These are phyloP conservation scores for Juglanconis sp. DNA, from an alignment of 2,329 filamentous ascomycete species.

Conservation along the genomic window DNA sequence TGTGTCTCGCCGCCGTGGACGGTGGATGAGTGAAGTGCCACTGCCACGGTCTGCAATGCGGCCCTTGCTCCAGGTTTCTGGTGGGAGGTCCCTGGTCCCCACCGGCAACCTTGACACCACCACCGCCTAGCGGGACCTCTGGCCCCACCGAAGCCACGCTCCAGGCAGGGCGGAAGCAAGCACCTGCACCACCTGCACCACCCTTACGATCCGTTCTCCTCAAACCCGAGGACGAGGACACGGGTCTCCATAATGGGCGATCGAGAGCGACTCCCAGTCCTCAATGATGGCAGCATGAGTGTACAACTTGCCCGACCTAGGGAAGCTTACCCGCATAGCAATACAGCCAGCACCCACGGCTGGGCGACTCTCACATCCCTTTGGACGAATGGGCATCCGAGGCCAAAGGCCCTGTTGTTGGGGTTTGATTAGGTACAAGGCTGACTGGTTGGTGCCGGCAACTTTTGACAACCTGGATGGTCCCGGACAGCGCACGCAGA, in stretches of 20 bases:
- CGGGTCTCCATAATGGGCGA: too few species aligned
- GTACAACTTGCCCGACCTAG: too few species aligned
- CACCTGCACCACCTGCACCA: neutral
- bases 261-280: too few species aligned
- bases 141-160: slow-evolving; percentile 2
- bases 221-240: neutral
- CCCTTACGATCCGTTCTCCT: neutral
- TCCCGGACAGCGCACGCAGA: neutral
- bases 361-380: too few species aligned
- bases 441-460: neutral
- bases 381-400: neutral
- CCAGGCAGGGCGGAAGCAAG: neutral
- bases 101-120: neutral
- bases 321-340: too few species aligned
- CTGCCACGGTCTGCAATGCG: neutral
- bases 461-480: neutral
- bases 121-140: neutral
- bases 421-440: neutral
- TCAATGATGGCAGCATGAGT: too few species aligned
- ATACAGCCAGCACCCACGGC: too few species aligned
- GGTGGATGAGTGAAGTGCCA: slow-evolving; percentile 12
- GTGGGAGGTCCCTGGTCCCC: neutral
- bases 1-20: slow-evolving; percentile 2
- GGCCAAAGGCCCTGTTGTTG: neutral
- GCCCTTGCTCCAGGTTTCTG: neutral